Evolutionary conservation across 176 grass and related monocot genomes (phyloP).

Genomic region (Calamus simplicifolius): DNA sequence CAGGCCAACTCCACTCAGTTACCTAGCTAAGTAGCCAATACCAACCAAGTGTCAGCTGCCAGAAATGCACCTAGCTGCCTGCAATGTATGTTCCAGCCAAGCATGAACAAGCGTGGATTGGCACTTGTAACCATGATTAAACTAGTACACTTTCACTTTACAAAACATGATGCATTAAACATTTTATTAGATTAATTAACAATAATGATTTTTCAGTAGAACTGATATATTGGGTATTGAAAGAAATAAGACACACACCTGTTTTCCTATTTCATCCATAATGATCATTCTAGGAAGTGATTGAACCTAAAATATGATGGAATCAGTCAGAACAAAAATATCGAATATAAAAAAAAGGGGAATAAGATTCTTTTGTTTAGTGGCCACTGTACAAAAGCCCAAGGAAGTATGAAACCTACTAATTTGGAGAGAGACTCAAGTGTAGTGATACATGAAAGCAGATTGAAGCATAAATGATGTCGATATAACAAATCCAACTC

Average conservation of each 20-base stretch:
- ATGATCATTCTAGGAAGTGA: constrained; percentile 98
- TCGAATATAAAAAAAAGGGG: constrained; percentile 12
- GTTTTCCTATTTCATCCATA: constrained; percentile 95
- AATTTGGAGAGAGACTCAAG: constrained; percentile 93
- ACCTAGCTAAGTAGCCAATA: no score
- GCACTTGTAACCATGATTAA: no score
- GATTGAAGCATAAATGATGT: constrained; percentile 80
- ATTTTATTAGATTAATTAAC: no score
- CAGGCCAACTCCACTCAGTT: no score
- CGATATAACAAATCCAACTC: constrained; percentile 90
- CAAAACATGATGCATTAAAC: no score
- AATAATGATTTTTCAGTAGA: no score
- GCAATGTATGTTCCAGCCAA: no score
- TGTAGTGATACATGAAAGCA: constrained; percentile 77
- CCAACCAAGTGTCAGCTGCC: no score
- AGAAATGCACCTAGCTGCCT: no score
- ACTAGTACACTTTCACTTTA: no score
- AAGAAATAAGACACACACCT: constrained; percentile 40
- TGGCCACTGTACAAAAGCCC: constrained; percentile 2
- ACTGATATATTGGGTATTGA: background rate
- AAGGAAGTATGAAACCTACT: constrained; percentile 33
- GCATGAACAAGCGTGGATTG: no score
- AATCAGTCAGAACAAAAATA: constrained; percentile 8
- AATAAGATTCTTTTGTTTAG: constrained; percentile 12
- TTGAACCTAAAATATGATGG: constrained; percentile 37